Percentiles rank a stretch among this genome's conserved stretches.
These are phyloP conservation scores for Cordyceps militaris DNA, from an alignment of 2,329 filamentous ascomycete genomes.

Conservation along the genomic window DNA sequence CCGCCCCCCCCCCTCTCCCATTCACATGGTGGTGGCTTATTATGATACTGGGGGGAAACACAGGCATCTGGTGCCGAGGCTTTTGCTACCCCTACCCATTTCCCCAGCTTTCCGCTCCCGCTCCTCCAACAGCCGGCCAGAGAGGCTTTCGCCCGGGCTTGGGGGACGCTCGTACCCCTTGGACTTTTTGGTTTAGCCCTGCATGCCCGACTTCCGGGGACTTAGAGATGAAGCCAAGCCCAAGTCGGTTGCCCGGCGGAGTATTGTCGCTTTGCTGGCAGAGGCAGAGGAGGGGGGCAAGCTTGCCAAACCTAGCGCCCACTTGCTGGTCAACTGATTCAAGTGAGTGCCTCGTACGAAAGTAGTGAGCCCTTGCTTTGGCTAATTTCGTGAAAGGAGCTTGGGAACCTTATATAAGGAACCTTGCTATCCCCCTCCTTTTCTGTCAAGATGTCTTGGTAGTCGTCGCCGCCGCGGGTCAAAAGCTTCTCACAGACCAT, in stretches of 20 bases:
- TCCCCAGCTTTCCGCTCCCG: background rate
- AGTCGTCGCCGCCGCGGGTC: background rate
- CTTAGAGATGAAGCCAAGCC: too few relatives aligned
- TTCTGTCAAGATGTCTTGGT: background rate
- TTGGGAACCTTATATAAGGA: background rate
- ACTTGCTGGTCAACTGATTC: too few relatives aligned
- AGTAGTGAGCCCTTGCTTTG: background rate
- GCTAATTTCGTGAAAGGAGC: background rate
- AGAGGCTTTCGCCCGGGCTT: background rate
- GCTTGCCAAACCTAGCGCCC: too few relatives aligned
- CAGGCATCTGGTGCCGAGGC: constrained; percentile 11
- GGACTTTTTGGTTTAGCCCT: too few relatives aligned
- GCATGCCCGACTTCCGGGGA: too few relatives aligned
- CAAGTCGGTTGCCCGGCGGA: too few relatives aligned
- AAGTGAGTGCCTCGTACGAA: background rate
- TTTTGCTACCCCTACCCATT: constrained; percentile 1
- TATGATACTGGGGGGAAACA: too few relatives aligned
- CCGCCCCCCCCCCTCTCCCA: background rate
- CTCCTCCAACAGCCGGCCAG: background rate
- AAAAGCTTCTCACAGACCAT: background rate
- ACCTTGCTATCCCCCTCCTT: background rate
- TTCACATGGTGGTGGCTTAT: constrained; percentile 6
- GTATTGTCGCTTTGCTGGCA: too few relatives aligned
- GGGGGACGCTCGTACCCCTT: background rate
- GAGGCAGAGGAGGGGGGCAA: too few relatives aligned